phyloP scores from a whole-genome alignment of 306 rosid species.

The Clitoria ternatea region DNA sequence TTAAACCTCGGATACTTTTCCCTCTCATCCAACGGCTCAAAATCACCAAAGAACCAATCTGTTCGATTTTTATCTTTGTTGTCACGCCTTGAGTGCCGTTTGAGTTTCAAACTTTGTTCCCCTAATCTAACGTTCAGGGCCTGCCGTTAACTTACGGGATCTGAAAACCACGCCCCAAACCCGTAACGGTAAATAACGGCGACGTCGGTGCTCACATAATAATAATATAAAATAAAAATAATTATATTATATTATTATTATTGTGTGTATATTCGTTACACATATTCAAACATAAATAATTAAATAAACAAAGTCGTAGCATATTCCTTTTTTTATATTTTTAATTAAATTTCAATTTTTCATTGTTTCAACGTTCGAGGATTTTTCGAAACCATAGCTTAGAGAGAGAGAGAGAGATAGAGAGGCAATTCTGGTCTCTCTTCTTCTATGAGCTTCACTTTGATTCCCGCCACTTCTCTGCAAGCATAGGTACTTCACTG shows the following conservation, averaged over 20 bases:
- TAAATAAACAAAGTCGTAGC: not conserved
- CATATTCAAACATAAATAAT: not conserved
- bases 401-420: constrained; percentile 1
- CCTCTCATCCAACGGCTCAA: constrained; percentile 42
- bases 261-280: constrained; percentile 41
- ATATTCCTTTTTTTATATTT: not conserved
- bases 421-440: constrained; percentile 16
- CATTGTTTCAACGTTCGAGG: constrained; percentile 98
- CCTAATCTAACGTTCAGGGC: constrained; percentile 31
- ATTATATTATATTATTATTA: not conserved
- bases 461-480: constrained; percentile 73
- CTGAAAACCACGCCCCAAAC: not conserved
- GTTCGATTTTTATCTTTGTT: constrained; percentile 42
- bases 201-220: constrained; percentile 62
- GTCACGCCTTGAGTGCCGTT: constrained; percentile 57
- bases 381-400: constrained; percentile 76
- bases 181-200: constrained; percentile 68
- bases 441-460: constrained; percentile 67
- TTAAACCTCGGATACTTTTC: not conserved
- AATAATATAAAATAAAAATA: not conserved
- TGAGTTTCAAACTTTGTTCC: constrained; percentile 63
- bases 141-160: constrained; percentile 46
- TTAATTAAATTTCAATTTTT: constrained; percentile 25
- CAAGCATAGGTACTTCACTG: constrained; percentile 50
- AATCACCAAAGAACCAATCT: constrained; percentile 20